Evolutionary conservation across 2,329 filamentous ascomycete genomes (phyloP), one percentile per base, ranked within the genome.

Genomic region (Paracoccidioides brasiliensis): DNA sequence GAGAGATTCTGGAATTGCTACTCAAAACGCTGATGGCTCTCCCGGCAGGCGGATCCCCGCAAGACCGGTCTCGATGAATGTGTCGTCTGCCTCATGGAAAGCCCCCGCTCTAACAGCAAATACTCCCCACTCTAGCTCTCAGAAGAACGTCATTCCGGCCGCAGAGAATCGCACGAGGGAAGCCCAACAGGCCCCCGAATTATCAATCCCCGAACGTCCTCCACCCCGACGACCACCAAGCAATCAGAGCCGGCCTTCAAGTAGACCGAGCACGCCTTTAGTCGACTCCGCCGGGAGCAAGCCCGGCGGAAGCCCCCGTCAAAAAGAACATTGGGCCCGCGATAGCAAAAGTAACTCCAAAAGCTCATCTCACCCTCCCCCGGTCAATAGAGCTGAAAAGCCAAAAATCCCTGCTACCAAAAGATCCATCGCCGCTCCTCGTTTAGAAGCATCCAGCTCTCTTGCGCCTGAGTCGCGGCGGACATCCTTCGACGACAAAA

Each of bases 321-420:
- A n/a, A 15, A 57, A 59, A 30, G 9, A 51, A 7, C 52, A 61
- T 42, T 55, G 58, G 7, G 58, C 59, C 32, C 64, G 56, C 38
- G 45, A 52, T 42, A 56, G 61, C 8, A 57, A 70, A 9, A 66
- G 67, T 35, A 62, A 64, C 10, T 68, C 58, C 12, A 72, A 72
- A 58, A 71, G 69, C 49, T 58, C 65, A 2, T 76, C 77, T 4
- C 68, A 76, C 9, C 87, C 88, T 8, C 88, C 89, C 4, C 85
- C 86, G 0, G 78, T 90, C 41, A 93, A 94, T 67, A 82, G 90
- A 55, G 82, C 83, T 35, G 87, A 88, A 43, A 95, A 94, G 69
- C 85, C 85, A 3, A 84, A 81, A 63, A 79, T 86, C 54, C 77
- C 77, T 9, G 67, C 33, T 10, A 6, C 46, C 28, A 81, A 81